A percentile compares a stretch with the other conserved stretches of the same genome.
Conservation (phyloP, 495 filamentous ascomycete species). For the Chaetomium tenue region DNA sequence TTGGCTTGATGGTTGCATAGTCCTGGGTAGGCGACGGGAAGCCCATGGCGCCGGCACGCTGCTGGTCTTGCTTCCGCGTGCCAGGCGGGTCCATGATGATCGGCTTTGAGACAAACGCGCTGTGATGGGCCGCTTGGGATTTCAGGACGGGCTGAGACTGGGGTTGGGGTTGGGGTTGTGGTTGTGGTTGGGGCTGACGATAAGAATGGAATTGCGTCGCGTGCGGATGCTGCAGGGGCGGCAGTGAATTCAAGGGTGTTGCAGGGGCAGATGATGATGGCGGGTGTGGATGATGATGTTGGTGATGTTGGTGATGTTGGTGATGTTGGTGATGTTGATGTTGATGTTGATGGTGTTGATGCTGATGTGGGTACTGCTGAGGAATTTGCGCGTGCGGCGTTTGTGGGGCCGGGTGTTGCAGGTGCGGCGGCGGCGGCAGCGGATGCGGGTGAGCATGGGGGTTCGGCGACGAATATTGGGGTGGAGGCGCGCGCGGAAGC, state of each 20-base stretch:
- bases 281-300: constrained; percentile 13
- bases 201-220: constrained; percentile 1
- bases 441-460: not conserved
- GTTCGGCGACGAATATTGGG: constrained; percentile 3
- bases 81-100: constrained; percentile 45
- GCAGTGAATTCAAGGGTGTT: constrained; percentile 12
- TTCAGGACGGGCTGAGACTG: constrained; percentile 14
- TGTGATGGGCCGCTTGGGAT: not conserved
- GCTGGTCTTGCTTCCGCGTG: constrained; percentile 22
- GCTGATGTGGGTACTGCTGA: not conserved
- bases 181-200: constrained; percentile 12
- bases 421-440: not conserved
- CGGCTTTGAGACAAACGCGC: constrained; percentile 31
- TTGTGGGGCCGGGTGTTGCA: constrained; percentile 7
- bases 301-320: constrained; percentile 5
- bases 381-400: constrained; percentile 12
- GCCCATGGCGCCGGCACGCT: constrained; percentile 20
- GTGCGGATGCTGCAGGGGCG: constrained; percentile 17
- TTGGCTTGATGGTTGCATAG: constrained; percentile 39
- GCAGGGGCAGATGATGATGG: constrained; percentile 11
- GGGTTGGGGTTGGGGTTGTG: not conserved
- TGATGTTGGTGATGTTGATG: not conserved
- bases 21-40: constrained; percentile 44
- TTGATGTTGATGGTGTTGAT: not conserved
- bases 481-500: constrained; percentile 8